Base-by-base conservation (phyloP, 2,329 filamentous ascomycete species). In the Stylonectria norvegica region DNA sequence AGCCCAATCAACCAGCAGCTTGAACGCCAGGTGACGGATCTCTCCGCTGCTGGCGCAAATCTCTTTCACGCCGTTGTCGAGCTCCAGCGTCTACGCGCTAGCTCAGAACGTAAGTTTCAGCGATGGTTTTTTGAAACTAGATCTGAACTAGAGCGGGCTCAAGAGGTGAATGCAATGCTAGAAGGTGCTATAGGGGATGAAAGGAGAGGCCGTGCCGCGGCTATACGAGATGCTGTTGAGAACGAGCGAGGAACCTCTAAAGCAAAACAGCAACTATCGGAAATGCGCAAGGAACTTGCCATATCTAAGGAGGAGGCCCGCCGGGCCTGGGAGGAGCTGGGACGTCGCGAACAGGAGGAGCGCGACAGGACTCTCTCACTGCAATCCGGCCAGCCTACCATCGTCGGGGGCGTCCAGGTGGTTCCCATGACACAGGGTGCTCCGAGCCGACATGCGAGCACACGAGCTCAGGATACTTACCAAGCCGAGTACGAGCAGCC, bases 91-190 rank as follows among this genome's bases (percentile, higher is more conserved):
- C 74, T 98, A 18, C 85, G 93, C 30, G 93, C 93, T 25, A 95
- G 89, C 40, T 97, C 91, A 0, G 93, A 98, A 65, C 83, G 93
- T 49, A 97, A 97, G 62, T 98, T 98, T 56, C 93, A 98, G 66
- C 80, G 93, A 36, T 98, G 93, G 93, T 97, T 97, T 67, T 95
- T 95, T 55, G 93, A 98, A 62, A 95, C 90, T 6, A 78, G 90
- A 36, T 78, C 84, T 20, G 90, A 97, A 52, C 81, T 95, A 50
- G 93, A 97, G 68, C 82, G 86, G 19, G 78, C 83, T 35, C 85
- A 87, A 51, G 93, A 97, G 65, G 74, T 86, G 25, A 86, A 89
- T 41, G 89, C 81, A 3, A 80, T 90, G 59, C 69, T 95, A n/a
- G 84, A 94, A 57, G 73, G 76, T 22, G 78, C 82, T 28, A 68